These are phyloP conservation scores for Cutaneotrichosporon daszewskae DNA, from an alignment of 1,284 basidiomycete genomes.

Conservation along the genomic window DNA sequence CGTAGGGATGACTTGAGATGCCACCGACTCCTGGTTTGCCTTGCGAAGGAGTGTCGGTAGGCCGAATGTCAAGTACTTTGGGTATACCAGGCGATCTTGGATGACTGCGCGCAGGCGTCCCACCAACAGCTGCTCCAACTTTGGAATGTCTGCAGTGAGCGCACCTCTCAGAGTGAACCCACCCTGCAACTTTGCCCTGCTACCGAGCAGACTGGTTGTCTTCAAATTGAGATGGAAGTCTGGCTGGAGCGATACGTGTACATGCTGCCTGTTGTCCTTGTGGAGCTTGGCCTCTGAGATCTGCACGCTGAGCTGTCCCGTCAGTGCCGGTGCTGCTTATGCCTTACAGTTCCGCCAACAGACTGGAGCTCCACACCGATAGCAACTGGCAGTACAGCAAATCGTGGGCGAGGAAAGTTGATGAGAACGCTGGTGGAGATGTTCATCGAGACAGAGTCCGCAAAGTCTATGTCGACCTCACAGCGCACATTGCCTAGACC, in stretches of 20 bases:
- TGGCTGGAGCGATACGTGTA: conserved; percentile 54
- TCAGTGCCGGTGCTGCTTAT: conserved; percentile 10
- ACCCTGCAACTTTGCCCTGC: conserved; percentile 54
- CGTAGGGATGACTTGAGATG: conserved; percentile 7
- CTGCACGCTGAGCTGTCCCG: conserved; percentile 35
- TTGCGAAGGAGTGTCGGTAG: conserved; percentile 47
- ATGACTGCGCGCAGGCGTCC: conserved; percentile 51
- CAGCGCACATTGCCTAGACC: conserved; percentile 51
- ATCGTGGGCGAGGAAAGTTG: conserved; percentile 55
- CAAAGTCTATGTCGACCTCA: conserved; percentile 56
- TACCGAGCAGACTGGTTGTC: conserved; percentile 53
- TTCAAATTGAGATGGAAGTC: conserved; percentile 55
- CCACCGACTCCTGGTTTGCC: conserved; percentile 1
- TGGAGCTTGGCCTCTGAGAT: conserved; percentile 36
- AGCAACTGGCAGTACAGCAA: conserved; percentile 55
- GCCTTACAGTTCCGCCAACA: conserved; percentile 52
- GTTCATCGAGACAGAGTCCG: conserved; percentile 52
- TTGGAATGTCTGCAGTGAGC: conserved; percentile 52
- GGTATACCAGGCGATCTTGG: conserved; percentile 53
- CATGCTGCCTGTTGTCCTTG: conserved; percentile 41
- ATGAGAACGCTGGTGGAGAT: conserved; percentile 55
- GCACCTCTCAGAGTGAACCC: conserved; percentile 1
- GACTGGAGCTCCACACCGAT: conserved; percentile 53
- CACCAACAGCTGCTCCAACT: conserved; percentile 56
- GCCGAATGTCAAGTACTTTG: conserved; percentile 48